Base-by-base conservation (phyloP, 805 yeast species). In the Ogataea pignaliae region DNA sequence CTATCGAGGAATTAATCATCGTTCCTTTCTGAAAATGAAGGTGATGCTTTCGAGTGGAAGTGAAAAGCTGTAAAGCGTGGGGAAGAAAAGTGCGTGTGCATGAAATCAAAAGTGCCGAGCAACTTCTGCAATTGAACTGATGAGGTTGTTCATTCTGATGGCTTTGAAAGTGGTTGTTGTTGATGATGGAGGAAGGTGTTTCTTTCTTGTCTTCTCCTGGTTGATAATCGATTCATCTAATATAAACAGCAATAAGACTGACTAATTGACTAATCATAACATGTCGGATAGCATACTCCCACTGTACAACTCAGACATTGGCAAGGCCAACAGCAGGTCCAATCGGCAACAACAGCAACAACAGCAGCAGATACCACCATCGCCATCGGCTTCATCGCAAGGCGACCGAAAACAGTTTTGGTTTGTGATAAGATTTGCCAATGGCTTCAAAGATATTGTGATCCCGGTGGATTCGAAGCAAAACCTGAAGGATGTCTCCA, bases 341-440 rank as follows among this genome's bases (percentile, higher is more conserved):
- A 12, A 39, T 26, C 39, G n/a, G 12, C 34, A 17, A 34, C n/a
- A 21, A 7, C 26, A 21, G 26, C 34, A 31, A 15, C n/a, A 31
- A n/a, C 10, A 9, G n/a, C 14, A 29, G 12, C n/a, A 28, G 12
- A n/a, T n/a, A n/a, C n/a, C 34, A 29, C 4, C 34, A n/a, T 18
- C 34, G 11, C 32, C 40, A 13, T 15, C 21, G n/a, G 29, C n/a
- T 31, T 10, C 36, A 18, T n/a, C 15, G 8, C 17, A 18, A 15
- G 26, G 21, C 21, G 12, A 34, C 3, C 33, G 28, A 26, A 32
- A 30, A 30, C 26, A 32, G 33, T 34, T 48, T 31, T 51, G 59
- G 40, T 51, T 66, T 32, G 63, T 63, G 26, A 55, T 78, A 8
- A 61, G 81, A 44, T 76, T 78, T 53, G 76, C 81, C 3, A 68